Percentiles rank a stretch among this genome's conserved stretches.
These are phyloP conservation scores for Cystofilobasidium bisporidii DNA, from an alignment of 768 basidiomycete genomes.

Conservation along the genomic window DNA sequence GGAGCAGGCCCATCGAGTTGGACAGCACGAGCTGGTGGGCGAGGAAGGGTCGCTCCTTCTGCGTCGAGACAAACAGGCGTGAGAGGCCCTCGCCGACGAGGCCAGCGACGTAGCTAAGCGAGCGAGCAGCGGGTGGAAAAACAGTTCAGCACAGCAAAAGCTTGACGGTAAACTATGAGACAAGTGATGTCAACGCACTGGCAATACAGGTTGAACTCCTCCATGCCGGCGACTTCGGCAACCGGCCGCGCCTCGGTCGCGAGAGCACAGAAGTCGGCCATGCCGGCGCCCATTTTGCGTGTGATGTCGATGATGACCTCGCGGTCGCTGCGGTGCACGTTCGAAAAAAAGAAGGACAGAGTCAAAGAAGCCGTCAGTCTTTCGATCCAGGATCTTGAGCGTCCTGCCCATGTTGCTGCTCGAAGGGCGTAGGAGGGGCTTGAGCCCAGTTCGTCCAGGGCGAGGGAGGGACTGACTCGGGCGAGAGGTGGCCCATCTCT, in stretches of 20 bases:
- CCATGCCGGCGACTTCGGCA: constrained; percentile 58
- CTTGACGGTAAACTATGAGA: too few species aligned
- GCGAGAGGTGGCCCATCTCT: constrained; percentile 61
- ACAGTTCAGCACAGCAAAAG: not conserved
- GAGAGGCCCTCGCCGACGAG: constrained; percentile 94
- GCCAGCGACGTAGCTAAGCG: constrained; percentile 67
- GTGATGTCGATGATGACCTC: constrained; percentile 71
- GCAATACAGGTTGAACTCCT: constrained; percentile 94
- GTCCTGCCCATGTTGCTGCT: too few species aligned
- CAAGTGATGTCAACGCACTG: constrained; percentile 44
- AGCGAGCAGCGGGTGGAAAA: not conserved
- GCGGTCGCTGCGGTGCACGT: constrained; percentile 55
- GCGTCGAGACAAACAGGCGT: constrained; percentile 72
- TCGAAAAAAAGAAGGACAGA: too few species aligned
- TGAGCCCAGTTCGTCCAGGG: not conserved
- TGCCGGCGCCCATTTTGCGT: constrained; percentile 80
- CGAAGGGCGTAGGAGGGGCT: too few species aligned
- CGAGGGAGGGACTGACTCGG: constrained; percentile 44
- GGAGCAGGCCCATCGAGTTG: constrained; percentile 87
- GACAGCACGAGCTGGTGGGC: constrained; percentile 72
- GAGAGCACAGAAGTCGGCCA: constrained; percentile 89
- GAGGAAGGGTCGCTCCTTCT: constrained; percentile 66
- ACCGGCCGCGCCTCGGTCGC: constrained; percentile 52
- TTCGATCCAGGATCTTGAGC: too few species aligned
- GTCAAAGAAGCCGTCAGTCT: too few species aligned